Base-by-base conservation (phyloP, 805 yeast genomes). In the Torulaspora franciscae region DNA sequence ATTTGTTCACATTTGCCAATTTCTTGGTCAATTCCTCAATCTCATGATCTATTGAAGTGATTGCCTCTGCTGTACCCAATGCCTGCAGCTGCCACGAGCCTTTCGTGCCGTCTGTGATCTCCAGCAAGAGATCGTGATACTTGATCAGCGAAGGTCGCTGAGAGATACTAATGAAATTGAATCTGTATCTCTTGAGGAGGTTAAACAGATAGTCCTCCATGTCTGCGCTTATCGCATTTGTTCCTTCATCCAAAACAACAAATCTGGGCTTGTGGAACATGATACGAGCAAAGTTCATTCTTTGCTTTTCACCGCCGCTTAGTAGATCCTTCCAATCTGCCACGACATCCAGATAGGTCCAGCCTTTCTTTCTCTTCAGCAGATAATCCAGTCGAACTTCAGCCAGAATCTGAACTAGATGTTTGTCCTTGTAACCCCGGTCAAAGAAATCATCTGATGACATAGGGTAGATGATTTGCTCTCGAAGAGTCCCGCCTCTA, bases 291-390 rank as follows among this genome's bases (percentile, higher is more conserved):
- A 89, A 85, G 64, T 87, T 80, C 63, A 89, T 76, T 60, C 95
- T 79, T 70, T 89, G 97, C 66, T 87, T 83, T 64, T 89, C 97
- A 46, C 97, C 97, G n/a, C 97, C 97, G 65, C 93, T 83, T 52
- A 89, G 74, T n/a, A 89, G 83, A 61, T 85, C 95, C 58, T 82
- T 82, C 96, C 96, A 89, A 53, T 81, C 87, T 47, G 82, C 74
- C 8, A 65, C 55, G 4, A 72, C 60, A 50, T 73, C 69, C 26
- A 72, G 61, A 50, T 69, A 70, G 29, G 66, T 66, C 66, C 74
- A 65, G 8, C 81, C 81, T 14, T 67, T 69, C 44, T 68, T 78
- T 61, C 97, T 76, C 44, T 79, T 80, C 37, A 87, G 72, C 40
- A 90, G 71, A 64, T 90, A 89, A 26, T 83, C 95, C 48, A 90